Base-by-base conservation (phyloP, 805 yeast genomes). In the Metschnikowia henanensis region DNA sequence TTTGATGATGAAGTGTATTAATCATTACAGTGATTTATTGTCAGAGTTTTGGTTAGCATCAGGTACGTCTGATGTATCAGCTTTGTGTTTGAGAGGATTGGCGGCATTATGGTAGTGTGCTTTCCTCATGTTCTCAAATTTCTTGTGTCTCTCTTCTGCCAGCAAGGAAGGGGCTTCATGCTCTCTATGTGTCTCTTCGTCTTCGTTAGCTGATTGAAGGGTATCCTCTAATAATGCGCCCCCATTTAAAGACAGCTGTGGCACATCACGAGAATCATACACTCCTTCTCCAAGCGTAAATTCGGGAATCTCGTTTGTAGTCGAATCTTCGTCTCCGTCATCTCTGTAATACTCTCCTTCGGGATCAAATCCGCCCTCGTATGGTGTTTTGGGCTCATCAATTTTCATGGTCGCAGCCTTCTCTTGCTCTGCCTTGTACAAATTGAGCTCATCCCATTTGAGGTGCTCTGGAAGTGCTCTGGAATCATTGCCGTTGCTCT, bases 311-410 rank as follows among this genome's bases (percentile, higher is more conserved):
- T 71, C 73, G 17, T 56, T 67, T 2, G 37, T 16, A 13, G 49
- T 51, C 3, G 22, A 19, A 22, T 60, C 78, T 3, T 76, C 79
- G 28, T 83, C 90, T 35, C 81, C 81, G 56, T 85, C 92, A 5
- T 77, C 79, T 40, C 76, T 74, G 54, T 89, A 88, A 59, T 86
- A 85, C 56, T 90, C 95, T 25, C 87, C 88, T 41, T 77, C 73
- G 0, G 94, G 91, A 56, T 85, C 83, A 21, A 87, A 84, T 0
- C 96, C 95, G 9, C 94, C 95, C 60, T 87, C 95, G 57, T 85
- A 91, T 5, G 97, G 97, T 1, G 97, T 91, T 70, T 91, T 91
- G 18, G 97, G 97, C 62, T 91, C 97, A 58, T 88, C 95, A 34
- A 91, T 88, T 55, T 83, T 82, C 89, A 84, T 83, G 22, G 87